A percentile compares a stretch with the other conserved stretches of the same genome.
phyloP scores from a whole-genome alignment of 441 rosid genomes.

The Adansonia madagascariensis region DNA sequence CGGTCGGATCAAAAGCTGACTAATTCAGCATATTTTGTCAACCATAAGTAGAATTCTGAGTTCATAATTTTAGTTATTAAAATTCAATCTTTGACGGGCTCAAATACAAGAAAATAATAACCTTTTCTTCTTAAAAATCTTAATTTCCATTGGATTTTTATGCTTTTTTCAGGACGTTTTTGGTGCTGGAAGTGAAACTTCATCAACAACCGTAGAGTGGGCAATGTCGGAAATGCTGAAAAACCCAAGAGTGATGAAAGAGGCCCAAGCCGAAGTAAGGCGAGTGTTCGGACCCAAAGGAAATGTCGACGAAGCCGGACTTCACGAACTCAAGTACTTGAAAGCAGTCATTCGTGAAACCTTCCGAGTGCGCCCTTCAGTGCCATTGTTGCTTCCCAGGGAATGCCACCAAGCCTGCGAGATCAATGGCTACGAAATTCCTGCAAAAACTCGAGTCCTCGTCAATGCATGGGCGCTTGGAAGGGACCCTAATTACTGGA shows the following conservation, averaged over 20 bases:
- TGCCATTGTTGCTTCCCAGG: slow-evolving; percentile 37
- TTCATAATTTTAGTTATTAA: too few species aligned
- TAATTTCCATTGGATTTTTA: background rate
- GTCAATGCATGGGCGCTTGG: slow-evolving; percentile 37
- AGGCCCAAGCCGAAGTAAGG: slow-evolving; percentile 37
- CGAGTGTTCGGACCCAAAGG: slow-evolving; percentile 21
- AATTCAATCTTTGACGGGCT: too few species aligned
- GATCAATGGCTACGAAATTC: slow-evolving; percentile 33
- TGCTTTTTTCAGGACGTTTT: slow-evolving; percentile 3
- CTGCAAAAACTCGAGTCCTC: slow-evolving; percentile 31
- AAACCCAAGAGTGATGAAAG: slow-evolving; percentile 28
- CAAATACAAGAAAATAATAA: too few species aligned
- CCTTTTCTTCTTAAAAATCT: background rate
- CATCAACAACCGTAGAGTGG: slow-evolving; percentile 19
- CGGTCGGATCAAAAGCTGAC: too few species aligned
- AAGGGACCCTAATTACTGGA: slow-evolving; percentile 38
- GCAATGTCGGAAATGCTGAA: slow-evolving; percentile 32
- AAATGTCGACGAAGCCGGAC: slow-evolving; percentile 24
- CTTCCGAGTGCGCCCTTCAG: slow-evolving; percentile 37
- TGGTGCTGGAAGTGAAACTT: slow-evolving; percentile 15
- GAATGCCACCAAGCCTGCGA: slow-evolving; percentile 27
- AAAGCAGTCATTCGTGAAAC: slow-evolving; percentile 36
- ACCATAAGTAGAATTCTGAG: too few species aligned
- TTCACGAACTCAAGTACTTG: slow-evolving; percentile 33
- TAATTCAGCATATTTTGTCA: too few species aligned